Percentiles rank a stretch among this genome's conserved stretches.
Evolutionary conservation across 2,329 filamentous ascomycete genomes (phyloP).

Genomic region (Hypomyces perniciosus): DNA sequence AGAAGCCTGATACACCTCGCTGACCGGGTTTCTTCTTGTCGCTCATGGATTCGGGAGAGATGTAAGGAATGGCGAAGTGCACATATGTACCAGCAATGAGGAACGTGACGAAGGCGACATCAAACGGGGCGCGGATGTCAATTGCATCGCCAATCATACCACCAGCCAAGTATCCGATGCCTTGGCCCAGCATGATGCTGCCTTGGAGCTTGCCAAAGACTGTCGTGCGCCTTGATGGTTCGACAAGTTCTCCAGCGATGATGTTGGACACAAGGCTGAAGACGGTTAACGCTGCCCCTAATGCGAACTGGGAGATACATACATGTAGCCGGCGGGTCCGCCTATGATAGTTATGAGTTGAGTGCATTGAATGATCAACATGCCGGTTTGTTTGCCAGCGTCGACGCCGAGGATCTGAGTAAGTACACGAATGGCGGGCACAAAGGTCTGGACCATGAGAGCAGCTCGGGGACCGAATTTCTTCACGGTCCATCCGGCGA

Average conservation of each 20-base stretch:
- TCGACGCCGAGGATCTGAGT: slow-evolving; percentile 61
- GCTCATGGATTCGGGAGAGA: slow-evolving; percentile 35
- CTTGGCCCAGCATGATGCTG: slow-evolving; percentile 60
- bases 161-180: slow-evolving; percentile 58
- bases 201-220: slow-evolving; percentile 62
- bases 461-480: slow-evolving; percentile 57
- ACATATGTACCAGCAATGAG: slow-evolving; percentile 38
- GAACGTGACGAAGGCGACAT: slow-evolving; percentile 55
- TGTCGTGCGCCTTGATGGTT: slow-evolving; percentile 53
- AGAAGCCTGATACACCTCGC: slow-evolving; percentile 44
- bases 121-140: slow-evolving; percentile 59
- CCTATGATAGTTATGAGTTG: slow-evolving; percentile 64
- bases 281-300: accelerated
- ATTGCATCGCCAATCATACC: slow-evolving; percentile 59
- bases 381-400: slow-evolving; percentile 55
- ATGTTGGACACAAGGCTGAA: slow-evolving; percentile 57
- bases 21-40: slow-evolving; percentile 21
- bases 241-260: slow-evolving; percentile 59
- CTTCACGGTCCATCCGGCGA: slow-evolving; percentile 63
- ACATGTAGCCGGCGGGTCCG: slow-evolving; percentile 62
- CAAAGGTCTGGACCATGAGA: slow-evolving; percentile 56
- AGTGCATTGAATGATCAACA: slow-evolving; percentile 60
- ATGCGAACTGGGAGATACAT: slow-evolving; percentile 8
- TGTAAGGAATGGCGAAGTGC: slow-evolving; percentile 40
- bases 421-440: slow-evolving; percentile 57